Evolutionary conservation across 208 protist genomes (phyloP), one percentile per base, ranked within the genome.

Genomic region (Novymonas esmeraldas): DNA sequence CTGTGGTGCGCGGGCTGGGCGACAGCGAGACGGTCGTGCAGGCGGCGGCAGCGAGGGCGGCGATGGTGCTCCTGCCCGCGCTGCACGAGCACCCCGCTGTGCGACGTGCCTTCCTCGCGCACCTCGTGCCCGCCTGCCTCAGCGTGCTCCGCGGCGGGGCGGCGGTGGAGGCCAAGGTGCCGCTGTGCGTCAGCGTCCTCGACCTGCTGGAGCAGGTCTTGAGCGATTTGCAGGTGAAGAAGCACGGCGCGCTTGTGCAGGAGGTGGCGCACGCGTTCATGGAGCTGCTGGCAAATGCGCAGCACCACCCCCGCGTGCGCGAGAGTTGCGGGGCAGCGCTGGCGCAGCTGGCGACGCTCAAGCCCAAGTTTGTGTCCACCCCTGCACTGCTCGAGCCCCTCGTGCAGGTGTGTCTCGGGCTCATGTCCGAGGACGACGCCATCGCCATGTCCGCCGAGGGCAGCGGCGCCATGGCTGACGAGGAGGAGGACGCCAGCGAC

Each of bases 401-500:
- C 11, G 73, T 92, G 61, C 62, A 79, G 31, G 76, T 78, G 26
- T 89, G 82, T 45, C 44, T 93, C 38, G 68, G 57, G 31, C 63
- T 95, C 10, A 89, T 96, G 82, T 66, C 82, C 16, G 91, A 96
- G 67, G 87, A 92, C 56, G 76, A 75, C 59, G 87, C 79, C 20
- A 92, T 95, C 50, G 76, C 75, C 24, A 71, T 92, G 18, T 58
- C 84, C 3, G 81, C 82, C 20, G 69, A 79, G 10, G 73, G 60
- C 45, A 78, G 75, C 38, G 77, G 68, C 28, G 46, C 59, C 13
- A 64, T 71, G 28, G 68, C 76, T 20, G 75, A 79, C 34, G 73
- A 70, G n/a, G 66, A 78, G 28, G 59, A 55, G 41, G 61, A 76
- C 28, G 59, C 58, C 33, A 71, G 64, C 46, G 68, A 69, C 48